Base-by-base conservation (phyloP, 2,329 filamentous ascomycete species). In the Aspergillus chevalieri region DNA sequence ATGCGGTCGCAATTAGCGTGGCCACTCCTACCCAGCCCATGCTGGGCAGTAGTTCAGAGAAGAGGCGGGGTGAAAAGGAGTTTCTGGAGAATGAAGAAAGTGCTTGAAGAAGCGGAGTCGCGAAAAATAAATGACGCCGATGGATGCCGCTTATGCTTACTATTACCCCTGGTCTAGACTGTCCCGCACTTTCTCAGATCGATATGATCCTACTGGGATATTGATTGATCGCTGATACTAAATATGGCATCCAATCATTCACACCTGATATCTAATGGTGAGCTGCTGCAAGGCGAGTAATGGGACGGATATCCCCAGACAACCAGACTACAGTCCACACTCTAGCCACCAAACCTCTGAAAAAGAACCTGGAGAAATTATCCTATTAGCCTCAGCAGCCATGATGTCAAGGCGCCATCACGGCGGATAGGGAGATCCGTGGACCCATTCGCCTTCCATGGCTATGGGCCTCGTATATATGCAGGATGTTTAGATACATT, bases 21-120 rank as follows among this genome's bases (percentile, higher is more conserved):
- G 63, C 68, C 26, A 71, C 59, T 33, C 67, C 68, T 52, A 71
- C 57, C 62, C 69, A 71, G 52, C 69, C 73, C 74, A 76, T 76
- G 7, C 47, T 53, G 57, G 58, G 52, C 52, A 54, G 44, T 47
- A 30, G 36, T 33, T 43, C 19, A 36, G 41, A 46, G 28, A 46
- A 42, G 43, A 30, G 2, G 28, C 9, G 33, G 19, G 38, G 44
- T 4, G 34, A 17, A 38, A 38, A 4, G 10, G 26, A 7, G 9
- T 9, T 30, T 4, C 12, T 9, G 26, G 26, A 30, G 26, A 30
- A 12, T 10, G 24, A 30, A 12, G 24, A 6, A 22, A 6, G 10
- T 12, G 26, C 17, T 7, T 12, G 26, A 30, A 12, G 26, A 12
- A 3, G 10, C 26, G 10, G 26, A 30, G 26, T 12, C 26, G 10